These are phyloP conservation scores for Achaetomium macrosporum DNA, from an alignment of 2,329 filamentous ascomycete genomes.

Conservation along the genomic window DNA sequence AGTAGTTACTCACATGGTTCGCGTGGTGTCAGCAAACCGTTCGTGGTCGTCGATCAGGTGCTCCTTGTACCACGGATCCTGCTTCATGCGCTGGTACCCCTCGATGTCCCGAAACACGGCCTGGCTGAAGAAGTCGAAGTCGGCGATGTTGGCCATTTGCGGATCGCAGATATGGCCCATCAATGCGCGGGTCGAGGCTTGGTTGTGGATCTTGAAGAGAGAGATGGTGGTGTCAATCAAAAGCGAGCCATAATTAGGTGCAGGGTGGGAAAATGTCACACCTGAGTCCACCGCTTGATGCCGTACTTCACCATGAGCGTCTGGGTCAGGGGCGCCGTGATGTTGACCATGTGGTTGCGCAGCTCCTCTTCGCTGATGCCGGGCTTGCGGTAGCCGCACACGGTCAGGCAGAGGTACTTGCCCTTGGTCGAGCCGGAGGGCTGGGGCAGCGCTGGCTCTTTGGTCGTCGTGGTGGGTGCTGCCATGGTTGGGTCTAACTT, in stretches of 20 bases:
- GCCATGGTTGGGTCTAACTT: no score
- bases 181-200: constrained; percentile 30
- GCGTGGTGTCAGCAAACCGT: constrained; percentile 39
- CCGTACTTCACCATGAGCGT: constrained; percentile 46
- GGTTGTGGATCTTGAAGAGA: constrained; percentile 37
- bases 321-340: constrained; percentile 41
- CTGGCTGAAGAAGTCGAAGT: constrained; percentile 46
- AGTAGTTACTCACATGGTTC: no score
- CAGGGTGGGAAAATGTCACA: no score
- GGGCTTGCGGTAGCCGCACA: constrained; percentile 41
- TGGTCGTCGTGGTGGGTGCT: no score
- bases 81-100: constrained; percentile 43
- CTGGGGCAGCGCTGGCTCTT: no score
- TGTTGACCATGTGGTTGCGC: constrained; percentile 40
- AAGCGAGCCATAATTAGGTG: no score
- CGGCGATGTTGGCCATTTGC: constrained; percentile 44
- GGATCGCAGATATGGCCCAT: constrained; percentile 39
- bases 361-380: constrained; percentile 46
- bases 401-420: constrained; percentile 40
- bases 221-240: no score
- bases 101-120: constrained; percentile 40
- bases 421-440: no score
- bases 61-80: constrained; percentile 44
- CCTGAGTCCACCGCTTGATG: constrained; percentile 38
- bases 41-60: constrained; percentile 41